A percentile compares a stretch with the other conserved stretches of the same genome.
Conservation (phyloP, 768 basidiomycete genomes). For the Kwoniella sp. region DNA sequence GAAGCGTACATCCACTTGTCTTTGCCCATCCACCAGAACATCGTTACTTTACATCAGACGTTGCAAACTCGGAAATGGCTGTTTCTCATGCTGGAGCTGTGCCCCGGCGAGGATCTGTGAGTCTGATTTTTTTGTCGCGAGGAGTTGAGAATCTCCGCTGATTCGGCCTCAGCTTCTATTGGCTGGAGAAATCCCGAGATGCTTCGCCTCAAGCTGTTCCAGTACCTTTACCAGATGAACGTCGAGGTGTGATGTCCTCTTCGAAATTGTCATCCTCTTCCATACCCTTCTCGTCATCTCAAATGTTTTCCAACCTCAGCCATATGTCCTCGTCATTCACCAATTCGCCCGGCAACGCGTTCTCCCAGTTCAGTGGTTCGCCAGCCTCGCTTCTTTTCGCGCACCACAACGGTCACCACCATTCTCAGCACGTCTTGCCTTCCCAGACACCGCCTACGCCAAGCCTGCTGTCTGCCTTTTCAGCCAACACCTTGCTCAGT, state of each 20-base stretch:
- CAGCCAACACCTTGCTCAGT: conserved; percentile 78
- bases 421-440: conserved; percentile 19
- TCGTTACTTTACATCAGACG: conserved; percentile 89
- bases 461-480: conserved; percentile 77
- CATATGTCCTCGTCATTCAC: conserved; percentile 44
- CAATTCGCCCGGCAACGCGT: conserved; percentile 43
- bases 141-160: neutral
- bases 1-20: conserved; percentile 97
- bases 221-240: conserved; percentile 39
- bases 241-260: conserved; percentile 44
- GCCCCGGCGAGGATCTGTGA: conserved; percentile 87
- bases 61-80: conserved; percentile 89
- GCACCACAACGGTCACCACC: conserved; percentile 40
- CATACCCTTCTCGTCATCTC: conserved; percentile 54
- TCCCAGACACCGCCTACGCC: conserved; percentile 76
- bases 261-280: conserved; percentile 54
- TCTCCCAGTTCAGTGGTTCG: conserved; percentile 44
- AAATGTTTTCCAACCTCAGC: conserved; percentile 40
- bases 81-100: conserved; percentile 89
- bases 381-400: conserved; percentile 48
- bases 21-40: conserved; percentile 83
- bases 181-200: conserved; percentile 93
- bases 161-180: conserved; percentile 68
- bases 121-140: conserved; percentile 6
- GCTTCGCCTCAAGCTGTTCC: conserved; percentile 47